Evolutionary conservation across 179 eudicot species (phyloP).

Genomic region (Spinacia oleracea): DNA sequence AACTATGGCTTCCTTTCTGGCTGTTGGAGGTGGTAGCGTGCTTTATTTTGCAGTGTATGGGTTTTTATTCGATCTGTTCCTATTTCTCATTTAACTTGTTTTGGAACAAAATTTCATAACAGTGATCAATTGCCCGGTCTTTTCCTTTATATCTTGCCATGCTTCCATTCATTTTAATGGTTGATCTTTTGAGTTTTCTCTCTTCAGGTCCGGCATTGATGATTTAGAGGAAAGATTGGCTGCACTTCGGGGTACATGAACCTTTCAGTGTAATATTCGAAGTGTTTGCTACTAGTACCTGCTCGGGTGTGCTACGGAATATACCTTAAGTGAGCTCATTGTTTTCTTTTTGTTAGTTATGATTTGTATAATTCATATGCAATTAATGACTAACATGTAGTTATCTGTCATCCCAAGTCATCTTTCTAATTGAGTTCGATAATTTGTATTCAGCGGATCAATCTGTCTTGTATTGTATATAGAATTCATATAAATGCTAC

Average conservation of each 20-base stretch:
- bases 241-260: slow-evolving; percentile 72
- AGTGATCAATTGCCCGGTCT: neutral
- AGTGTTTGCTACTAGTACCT: slow-evolving; percentile 9
- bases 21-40: neutral
- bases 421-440: slow-evolving; percentile 18
- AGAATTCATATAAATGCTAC: neutral
- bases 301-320: neutral
- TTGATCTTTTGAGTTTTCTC: slow-evolving; percentile 3
- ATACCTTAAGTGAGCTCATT: neutral
- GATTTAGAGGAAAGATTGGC: slow-evolving; percentile 91
- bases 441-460: slow-evolving; percentile 25
- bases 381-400: slow-evolving; percentile 14
- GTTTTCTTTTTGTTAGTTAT: slow-evolving; percentile 4
- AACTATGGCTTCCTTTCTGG: neutral
- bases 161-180: neutral
- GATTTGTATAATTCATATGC: slow-evolving; percentile 31
- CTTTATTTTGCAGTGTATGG: neutral
- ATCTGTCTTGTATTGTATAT: slow-evolving; percentile 24
- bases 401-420: neutral
- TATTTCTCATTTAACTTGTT: neutral
- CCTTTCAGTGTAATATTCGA: neutral
- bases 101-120: neutral
- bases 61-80: neutral
- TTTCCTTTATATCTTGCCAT: neutral
- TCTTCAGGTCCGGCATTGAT: slow-evolving; percentile 63